Evolutionary conservation across 2,329 filamentous ascomycete genomes (phyloP).

Genomic region (Fusarium tupiense): DNA sequence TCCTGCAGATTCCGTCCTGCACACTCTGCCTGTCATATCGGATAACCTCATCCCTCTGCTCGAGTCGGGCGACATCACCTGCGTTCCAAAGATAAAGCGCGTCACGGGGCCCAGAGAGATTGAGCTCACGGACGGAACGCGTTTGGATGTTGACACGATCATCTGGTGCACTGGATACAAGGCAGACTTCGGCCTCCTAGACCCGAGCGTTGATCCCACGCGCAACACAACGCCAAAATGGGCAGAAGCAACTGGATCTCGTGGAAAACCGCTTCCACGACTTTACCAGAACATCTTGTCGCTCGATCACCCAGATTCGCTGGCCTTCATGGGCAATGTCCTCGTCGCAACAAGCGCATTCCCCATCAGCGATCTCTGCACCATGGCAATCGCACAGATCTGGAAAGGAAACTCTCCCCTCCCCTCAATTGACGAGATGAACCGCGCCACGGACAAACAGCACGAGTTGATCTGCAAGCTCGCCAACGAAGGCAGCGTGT

Average conservation of each 20-base stretch:
- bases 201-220: constrained; percentile 42
- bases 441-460: constrained; percentile 46
- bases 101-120: constrained; percentile 39
- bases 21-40: constrained; percentile 40
- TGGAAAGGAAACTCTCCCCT: constrained; percentile 53
- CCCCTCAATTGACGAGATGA: constrained; percentile 51
- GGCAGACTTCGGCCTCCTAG: constrained; percentile 45
- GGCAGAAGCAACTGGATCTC: constrained; percentile 40
- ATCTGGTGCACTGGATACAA: constrained; percentile 51
- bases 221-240: constrained; percentile 35
- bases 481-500: constrained; percentile 40
- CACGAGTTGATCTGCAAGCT: constrained; percentile 47
- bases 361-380: constrained; percentile 53
- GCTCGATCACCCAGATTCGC: constrained; percentile 52
- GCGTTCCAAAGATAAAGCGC: constrained; percentile 43
- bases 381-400: constrained; percentile 56
- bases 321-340: constrained; percentile 55
- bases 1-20: constrained; percentile 38
- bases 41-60: constrained; percentile 47
- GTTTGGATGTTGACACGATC: constrained; percentile 44
- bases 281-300: constrained; percentile 59
- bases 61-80: constrained; percentile 49
- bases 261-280: constrained; percentile 45
- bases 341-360: constrained; percentile 49
- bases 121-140: constrained; percentile 44